Percentiles rank a stretch among this genome's conserved stretches.
phyloP scores from a whole-genome alignment of 768 basidiomycete species.

The Tylopilus subfusipes region DNA sequence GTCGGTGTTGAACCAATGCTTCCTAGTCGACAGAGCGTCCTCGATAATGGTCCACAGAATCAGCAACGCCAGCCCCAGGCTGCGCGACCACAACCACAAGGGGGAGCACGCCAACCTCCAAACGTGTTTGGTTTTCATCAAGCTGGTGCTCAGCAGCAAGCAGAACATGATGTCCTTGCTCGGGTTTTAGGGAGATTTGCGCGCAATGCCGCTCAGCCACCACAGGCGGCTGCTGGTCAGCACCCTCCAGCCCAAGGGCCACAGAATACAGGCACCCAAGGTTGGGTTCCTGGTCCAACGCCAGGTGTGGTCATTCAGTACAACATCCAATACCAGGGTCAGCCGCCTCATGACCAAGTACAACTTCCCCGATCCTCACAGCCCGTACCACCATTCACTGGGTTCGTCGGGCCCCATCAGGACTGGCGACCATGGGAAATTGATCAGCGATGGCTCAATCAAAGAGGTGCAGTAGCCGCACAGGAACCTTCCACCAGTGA shows the following conservation, averaged over 20 bases:
- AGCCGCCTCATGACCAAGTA: constrained; percentile 33
- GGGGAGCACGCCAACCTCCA: constrained; percentile 31
- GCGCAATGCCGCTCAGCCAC: constrained; percentile 48
- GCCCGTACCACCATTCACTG: constrained; percentile 53
- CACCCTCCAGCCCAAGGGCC: constrained; percentile 29
- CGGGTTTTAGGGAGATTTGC: constrained; percentile 50
- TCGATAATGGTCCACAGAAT: constrained; percentile 46
- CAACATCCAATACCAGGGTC: constrained; percentile 56
- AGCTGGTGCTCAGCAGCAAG: constrained; percentile 33
- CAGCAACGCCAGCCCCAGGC: constrained; percentile 32
- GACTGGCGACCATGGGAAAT: constrained; percentile 65
- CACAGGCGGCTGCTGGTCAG: constrained; percentile 32
- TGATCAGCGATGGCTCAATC: constrained; percentile 32
- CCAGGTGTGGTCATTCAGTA: constrained; percentile 60
- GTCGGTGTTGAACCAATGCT: constrained; percentile 2
- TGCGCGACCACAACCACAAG: constrained; percentile 26
- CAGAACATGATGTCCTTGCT: constrained; percentile 35
- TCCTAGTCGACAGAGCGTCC: constrained; percentile 68
- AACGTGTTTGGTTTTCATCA: constrained; percentile 28
- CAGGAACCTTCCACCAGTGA: constrained; percentile 10
- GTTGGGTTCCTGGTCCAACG: constrained; percentile 35
- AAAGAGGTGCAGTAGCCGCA: background rate
- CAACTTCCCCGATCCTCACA: constrained; percentile 30
- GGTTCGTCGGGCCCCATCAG: constrained; percentile 62
- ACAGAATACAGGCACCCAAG: constrained; percentile 32